Base-by-base conservation (phyloP, 202 grass and related monocot species). In the Eragrostis tef region DNA sequence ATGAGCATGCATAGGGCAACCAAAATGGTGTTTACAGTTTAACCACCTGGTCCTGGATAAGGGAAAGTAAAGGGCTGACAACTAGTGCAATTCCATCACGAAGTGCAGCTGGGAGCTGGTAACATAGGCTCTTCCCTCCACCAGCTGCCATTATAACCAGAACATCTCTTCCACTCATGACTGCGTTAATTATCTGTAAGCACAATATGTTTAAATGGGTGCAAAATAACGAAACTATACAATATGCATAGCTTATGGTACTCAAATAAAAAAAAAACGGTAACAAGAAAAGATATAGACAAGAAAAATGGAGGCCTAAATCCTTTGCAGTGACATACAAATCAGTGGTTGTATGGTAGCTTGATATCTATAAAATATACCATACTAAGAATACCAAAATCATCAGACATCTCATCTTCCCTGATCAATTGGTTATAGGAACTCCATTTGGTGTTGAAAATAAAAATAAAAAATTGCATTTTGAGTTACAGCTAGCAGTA, bases 101-200 rank as follows among this genome's bases (percentile, higher is more conserved):
- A 81, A 94, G 90, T 78, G 94, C 58, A 80, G 92, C 90, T 50
- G 89, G 94, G 68, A 98, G 89, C 84, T 98, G 94, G 61, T 98
- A 98, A 48, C 94, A 93, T 34, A 98, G 67, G 78, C 94, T 98
- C 84, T 94, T 94, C 63, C 91, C 94, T 53, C 94, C 88, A 58
- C 94, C 94, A 78, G 94, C 90, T 78, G 91, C 94, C 94, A 98
- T 98, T 90, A 98, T 98, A 70, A 98, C 91, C 68, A 97, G 84
- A 71, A 89, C 82, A 79, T 98, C 94, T 81, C 85, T 93, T 79
- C 88, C 84, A 80, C 90, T 98, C 90, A 98, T 94, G 83, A 93
- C 71, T 45, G 92, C 85, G 79, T 98, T 97, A 80, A 97, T 94
- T 87, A 98, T 98, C 94, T 98, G 79, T 34, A 84, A 89, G 48